phyloP scores from a whole-genome alignment of 768 basidiomycete species.

The Suillus brevipes region DNA sequence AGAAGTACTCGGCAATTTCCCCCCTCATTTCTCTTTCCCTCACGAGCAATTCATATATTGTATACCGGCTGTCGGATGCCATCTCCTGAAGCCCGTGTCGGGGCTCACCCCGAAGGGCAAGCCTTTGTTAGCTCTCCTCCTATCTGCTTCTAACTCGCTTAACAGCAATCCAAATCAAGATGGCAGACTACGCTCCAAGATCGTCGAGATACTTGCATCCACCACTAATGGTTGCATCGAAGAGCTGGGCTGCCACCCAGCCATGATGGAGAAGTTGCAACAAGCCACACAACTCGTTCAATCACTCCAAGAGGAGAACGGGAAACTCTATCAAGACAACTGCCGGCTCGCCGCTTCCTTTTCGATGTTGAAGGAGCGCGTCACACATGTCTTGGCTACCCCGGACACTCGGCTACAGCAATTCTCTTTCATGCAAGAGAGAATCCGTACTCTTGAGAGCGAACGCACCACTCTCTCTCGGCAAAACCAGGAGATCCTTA shows the following conservation, averaged over 20 bases:
- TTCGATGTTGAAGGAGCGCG: conserved; percentile 32
- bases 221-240: conserved; percentile 48
- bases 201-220: conserved; percentile 45
- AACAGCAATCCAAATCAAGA: neutral
- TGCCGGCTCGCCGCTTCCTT: conserved; percentile 29
- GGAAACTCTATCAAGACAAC: conserved; percentile 42
- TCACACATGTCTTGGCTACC: conserved; percentile 21
- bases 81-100: neutral
- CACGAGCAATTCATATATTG: neutral
- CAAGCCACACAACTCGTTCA: conserved; percentile 34
- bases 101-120: neutral
- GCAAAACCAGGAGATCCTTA: conserved; percentile 29
- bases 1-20: neutral
- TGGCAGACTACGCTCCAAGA: conserved; percentile 27
- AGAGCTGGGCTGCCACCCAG: conserved; percentile 49
- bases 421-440: conserved; percentile 27
- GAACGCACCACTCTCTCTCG: conserved; percentile 16
- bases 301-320: conserved; percentile 28
- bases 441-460: conserved; percentile 24
- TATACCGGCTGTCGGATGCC: neutral
- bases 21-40: neutral
- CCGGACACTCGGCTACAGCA: conserved; percentile 18
- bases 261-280: conserved; percentile 30
- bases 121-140: neutral
- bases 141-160: neutral